These are phyloP conservation scores for Cyberlindnera samutprakarnensis DNA, from an alignment of 805 yeast genomes.

Conservation along the genomic window DNA sequence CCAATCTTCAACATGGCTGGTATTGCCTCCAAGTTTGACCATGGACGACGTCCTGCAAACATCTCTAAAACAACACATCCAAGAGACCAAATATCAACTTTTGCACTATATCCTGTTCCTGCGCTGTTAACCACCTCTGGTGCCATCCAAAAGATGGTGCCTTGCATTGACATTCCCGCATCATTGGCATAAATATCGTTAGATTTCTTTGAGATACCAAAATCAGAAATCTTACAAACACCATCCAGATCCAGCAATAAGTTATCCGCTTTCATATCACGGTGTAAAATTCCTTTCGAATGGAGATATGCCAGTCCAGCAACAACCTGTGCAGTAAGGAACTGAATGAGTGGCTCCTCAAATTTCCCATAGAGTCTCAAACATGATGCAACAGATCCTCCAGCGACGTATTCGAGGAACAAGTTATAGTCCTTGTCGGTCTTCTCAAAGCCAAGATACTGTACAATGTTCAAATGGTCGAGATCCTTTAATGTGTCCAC, in stretches of 20 bases:
- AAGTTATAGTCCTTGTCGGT: conserved; percentile 67
- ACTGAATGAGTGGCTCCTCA: conserved; percentile 68
- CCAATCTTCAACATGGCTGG: conserved; percentile 92
- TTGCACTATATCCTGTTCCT: conserved; percentile 94
- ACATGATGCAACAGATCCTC: conserved; percentile 90
- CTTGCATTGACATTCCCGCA: conserved; percentile 97
- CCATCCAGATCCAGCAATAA: conserved; percentile 85
- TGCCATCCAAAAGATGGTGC: conserved; percentile 99
- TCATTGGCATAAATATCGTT: conserved; percentile 83
- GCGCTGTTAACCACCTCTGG: conserved; percentile 94
- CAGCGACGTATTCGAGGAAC: conserved; percentile 94
- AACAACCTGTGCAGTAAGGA: conserved; percentile 71
- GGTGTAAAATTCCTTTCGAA: conserved; percentile 77
- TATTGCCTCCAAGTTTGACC: conserved; percentile 93
- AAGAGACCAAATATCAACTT: conserved; percentile 95
- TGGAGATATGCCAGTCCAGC: conserved; percentile 86
- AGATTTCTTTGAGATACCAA: conserved; percentile 87
- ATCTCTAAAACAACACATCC: conserved; percentile 97
- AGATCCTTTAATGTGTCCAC: conserved; percentile 90
- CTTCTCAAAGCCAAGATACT: conserved; percentile 89
- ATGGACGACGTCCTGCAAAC: conserved; percentile 96
- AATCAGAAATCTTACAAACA: conserved; percentile 89
- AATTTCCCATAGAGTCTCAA: conserved; percentile 78
- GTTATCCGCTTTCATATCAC: conserved; percentile 94
- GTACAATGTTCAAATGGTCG: conserved; percentile 92